Evolutionary conservation across 2,329 filamentous ascomycete species (phyloP), one percentile per base, ranked within the genome.

Genomic region (Metarhizium guizhouense): DNA sequence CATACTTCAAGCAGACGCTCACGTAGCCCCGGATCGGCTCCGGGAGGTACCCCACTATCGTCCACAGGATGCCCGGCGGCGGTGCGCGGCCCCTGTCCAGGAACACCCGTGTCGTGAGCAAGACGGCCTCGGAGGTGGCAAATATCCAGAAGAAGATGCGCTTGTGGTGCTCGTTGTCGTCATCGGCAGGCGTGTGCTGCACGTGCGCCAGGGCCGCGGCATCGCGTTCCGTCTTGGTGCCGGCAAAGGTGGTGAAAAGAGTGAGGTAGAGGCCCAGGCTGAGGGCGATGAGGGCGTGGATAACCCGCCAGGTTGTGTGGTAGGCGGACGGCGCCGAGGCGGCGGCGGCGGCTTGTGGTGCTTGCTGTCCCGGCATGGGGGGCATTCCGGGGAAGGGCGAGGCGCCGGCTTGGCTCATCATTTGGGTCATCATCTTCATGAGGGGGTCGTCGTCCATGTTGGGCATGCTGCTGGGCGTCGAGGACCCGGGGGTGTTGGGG

Each of bases 111-210:
- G 81, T 84, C 1, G 83, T 86, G 60, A 93, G 82, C 59, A 93
- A 74, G 54, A 89, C 67, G 11, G 89, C 78, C 72, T 94, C 88
- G 36, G 83, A 85, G 0, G 88, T 90, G 6, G 87, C 85, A 67
- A 93, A 94, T n/a, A 88, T 79, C 75, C 85, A 90, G 70, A 93
- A 91, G 70, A 91, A 86, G 25, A 71, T 53, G 50, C 59, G 63
- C 60, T 66, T 69, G 47, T 65, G 68, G 51, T 62, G 67, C 56
- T 70, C 68, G 25, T 66, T 57, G 45, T 67, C 67, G 13, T 65
- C 60, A 49, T 65, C 67, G 14, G 58, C 54, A 8, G 57, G 60
- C 13, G 66, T 62, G 42, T 60, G 59, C 43, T 61, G 61, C 8
- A 60, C 61, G 47, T 64, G 63, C 14, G 65, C 61, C 36, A 68